Percentiles rank a stretch among this genome's conserved stretches.
phyloP scores from a whole-genome alignment of 805 yeast species.

The Zygoascus ofunaensis region DNA sequence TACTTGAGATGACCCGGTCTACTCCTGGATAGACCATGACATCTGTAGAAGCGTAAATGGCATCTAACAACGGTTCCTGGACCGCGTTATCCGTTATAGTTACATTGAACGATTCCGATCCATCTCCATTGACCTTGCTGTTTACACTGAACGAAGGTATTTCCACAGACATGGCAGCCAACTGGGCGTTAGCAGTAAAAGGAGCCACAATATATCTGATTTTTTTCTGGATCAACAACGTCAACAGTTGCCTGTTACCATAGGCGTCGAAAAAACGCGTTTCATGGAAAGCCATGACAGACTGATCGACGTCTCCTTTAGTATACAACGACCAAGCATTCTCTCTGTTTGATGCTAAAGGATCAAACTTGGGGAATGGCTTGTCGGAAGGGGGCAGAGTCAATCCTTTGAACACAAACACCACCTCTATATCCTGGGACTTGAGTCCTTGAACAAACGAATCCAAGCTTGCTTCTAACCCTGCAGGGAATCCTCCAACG shows the following conservation, averaged over 20 bases:
- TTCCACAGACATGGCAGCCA: conserved; percentile 49
- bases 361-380: conserved; percentile 3
- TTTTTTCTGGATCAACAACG: conserved; percentile 44
- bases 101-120: background rate
- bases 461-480: conserved; percentile 47
- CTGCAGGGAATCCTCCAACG: conserved; percentile 70
- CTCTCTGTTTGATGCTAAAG: conserved; percentile 20
- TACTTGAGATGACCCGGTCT: conserved; percentile 62
- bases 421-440: conserved; percentile 59
- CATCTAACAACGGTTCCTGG: conserved; percentile 50
- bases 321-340: conserved; percentile 36
- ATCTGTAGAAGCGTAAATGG: conserved; percentile 80
- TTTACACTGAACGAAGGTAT: background rate
- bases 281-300: conserved; percentile 23
- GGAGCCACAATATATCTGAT: conserved; percentile 75
- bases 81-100: conserved; percentile 3
- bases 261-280: conserved; percentile 2
- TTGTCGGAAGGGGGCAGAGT: conserved; percentile 28
- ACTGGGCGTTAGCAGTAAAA: conserved; percentile 68
- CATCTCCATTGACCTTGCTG: background rate
- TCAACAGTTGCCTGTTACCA: conserved; percentile 39
- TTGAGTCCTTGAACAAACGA: conserved; percentile 54
- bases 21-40: conserved; percentile 46
- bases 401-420: conserved; percentile 71
- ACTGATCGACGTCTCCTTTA: conserved; percentile 29